Evolutionary conservation across 1,284 basidiomycete genomes (phyloP).

Genomic region (Ganoderma sp.): DNA sequence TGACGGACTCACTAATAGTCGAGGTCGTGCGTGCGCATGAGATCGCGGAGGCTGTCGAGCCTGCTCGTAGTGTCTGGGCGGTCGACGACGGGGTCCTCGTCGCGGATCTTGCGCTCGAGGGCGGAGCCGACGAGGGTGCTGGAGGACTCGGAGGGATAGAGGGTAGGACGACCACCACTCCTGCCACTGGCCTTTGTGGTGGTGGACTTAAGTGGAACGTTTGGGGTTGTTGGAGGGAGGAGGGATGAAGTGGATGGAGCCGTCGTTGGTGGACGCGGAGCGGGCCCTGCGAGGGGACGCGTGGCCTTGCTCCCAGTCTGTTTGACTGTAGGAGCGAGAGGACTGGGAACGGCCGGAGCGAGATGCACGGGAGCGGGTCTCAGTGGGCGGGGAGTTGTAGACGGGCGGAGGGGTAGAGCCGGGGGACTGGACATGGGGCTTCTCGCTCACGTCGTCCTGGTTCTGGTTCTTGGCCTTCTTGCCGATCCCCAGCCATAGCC

Average conservation of each 20-base stretch:
- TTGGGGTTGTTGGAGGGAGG: conserved; percentile 27
- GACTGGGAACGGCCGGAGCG: conserved; percentile 41
- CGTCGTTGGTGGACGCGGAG: conserved; percentile 24
- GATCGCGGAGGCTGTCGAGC: conserved; percentile 67
- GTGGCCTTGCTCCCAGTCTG: not conserved
- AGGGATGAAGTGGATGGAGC: conserved; percentile 25
- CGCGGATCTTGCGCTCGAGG: conserved; percentile 68
- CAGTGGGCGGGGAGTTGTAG: conserved; percentile 41
- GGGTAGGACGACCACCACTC: conserved; percentile 46
- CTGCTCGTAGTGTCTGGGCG: conserved; percentile 64
- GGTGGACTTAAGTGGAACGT: conserved; percentile 39
- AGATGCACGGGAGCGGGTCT: conserved; percentile 37
- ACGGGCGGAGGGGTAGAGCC: conserved; percentile 44
- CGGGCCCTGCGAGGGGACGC: conserved; percentile 17
- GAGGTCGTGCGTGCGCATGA: conserved; percentile 76
- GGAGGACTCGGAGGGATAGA: conserved; percentile 63
- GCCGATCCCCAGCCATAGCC: conserved; percentile 74
- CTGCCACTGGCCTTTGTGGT: conserved; percentile 31
- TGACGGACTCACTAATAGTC: conserved; percentile 81
- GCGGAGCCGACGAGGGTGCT: conserved; percentile 77
- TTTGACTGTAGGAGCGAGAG: conserved; percentile 30
- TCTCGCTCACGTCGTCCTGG: conserved; percentile 47
- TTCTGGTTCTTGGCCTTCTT: conserved; percentile 57
- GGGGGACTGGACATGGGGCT: conserved; percentile 24
- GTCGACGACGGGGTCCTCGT: conserved; percentile 59